Evolutionary conservation across 2,329 filamentous ascomycete species (phyloP), one percentile per base, ranked within the genome.

Genomic region (Botrytis tulipae): DNA sequence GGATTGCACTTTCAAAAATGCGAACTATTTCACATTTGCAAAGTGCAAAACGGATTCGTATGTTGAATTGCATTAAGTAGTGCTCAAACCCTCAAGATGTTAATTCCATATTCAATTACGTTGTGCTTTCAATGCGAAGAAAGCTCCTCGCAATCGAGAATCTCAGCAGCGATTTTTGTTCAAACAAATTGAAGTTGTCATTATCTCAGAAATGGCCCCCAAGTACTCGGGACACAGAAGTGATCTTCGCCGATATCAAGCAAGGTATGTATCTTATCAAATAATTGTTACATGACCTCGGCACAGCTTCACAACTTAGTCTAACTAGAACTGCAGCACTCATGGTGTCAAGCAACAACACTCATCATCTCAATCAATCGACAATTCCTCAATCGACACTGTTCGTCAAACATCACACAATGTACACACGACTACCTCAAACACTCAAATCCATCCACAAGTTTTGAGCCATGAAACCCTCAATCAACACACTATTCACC

Each of bases 1-100:
- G 18, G 18, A 65, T 71, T 66, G 60, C 70, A 71, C 70, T 51
- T 71, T 71, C 60, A 35, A 42, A 48, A 48, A 18, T 54, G 70
- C 60, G 70, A 71, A 54, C 42, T 25, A 71, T 71, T 66, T 54
- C 60, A 71, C 69, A 37, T 71, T 66, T 57, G 70, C 60, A 63
- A 71, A 62, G n/a, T 65, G 59, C 44, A 40, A 65, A 62, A 54
- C 20, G 2, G 18, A 42, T 35, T 54, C 10, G 57, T 71, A 57
- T 65, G 44, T 18, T 20, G 29, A n/a, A 5, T 44, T 14, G 40
- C 14, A n/a, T 37, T 46, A 62, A 70, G 40, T 61, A 70, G 54
- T 61, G 8, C 54, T 46, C 35, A 29, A 44, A 44, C n/a, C 57
- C 68, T 46, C 54, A 37, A 8, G 25, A 61, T 62, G 22, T 12